Conservation (phyloP, 257 asterid species). For the Nemophila menziesii region DNA sequence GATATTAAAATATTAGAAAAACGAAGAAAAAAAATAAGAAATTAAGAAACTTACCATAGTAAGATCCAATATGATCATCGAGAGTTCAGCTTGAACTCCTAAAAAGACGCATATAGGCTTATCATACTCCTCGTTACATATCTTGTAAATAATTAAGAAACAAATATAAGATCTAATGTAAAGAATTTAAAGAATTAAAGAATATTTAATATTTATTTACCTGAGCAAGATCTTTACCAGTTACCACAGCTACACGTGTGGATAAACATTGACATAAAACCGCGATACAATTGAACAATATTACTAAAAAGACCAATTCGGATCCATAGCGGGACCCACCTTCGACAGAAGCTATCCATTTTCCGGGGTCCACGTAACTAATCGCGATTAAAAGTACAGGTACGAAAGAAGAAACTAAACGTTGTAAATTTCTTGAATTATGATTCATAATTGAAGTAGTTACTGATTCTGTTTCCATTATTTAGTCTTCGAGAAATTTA, state of each 20-base stretch:
- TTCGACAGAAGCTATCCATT: constrained; percentile 87
- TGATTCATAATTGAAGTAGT: constrained; percentile 16
- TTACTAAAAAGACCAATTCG: constrained; percentile 49
- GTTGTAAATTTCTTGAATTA: constrained; percentile 32
- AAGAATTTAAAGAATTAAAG: background rate
- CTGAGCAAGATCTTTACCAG: constrained; percentile 87
- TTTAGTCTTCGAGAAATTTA: constrained; percentile 10
- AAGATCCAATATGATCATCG: constrained; percentile 73
- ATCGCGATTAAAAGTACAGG: constrained; percentile 75
- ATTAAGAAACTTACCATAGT: constrained; percentile 50
- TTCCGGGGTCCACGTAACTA: constrained; percentile 94
- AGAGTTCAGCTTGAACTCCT: constrained; percentile 82
- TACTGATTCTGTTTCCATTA: constrained; percentile 43
- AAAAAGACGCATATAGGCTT: constrained; percentile 52
- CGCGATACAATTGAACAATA: constrained; percentile 53
- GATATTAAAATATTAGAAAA: background rate
- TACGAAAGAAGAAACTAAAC: constrained; percentile 60
- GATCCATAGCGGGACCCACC: constrained; percentile 84
- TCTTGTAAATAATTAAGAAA: constrained; percentile 31
- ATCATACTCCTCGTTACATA: constrained; percentile 89
- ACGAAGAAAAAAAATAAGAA: background rate
- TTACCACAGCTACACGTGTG: constrained; percentile 70
- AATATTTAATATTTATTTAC: constrained; percentile 28
- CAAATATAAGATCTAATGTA: background rate
- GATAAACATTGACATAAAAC: constrained; percentile 81